Percentiles rank a stretch among this genome's conserved stretches.
These are phyloP conservation scores for Rhodotorula diobovata DNA, from an alignment of 768 basidiomycete genomes.

Conservation along the genomic window DNA sequence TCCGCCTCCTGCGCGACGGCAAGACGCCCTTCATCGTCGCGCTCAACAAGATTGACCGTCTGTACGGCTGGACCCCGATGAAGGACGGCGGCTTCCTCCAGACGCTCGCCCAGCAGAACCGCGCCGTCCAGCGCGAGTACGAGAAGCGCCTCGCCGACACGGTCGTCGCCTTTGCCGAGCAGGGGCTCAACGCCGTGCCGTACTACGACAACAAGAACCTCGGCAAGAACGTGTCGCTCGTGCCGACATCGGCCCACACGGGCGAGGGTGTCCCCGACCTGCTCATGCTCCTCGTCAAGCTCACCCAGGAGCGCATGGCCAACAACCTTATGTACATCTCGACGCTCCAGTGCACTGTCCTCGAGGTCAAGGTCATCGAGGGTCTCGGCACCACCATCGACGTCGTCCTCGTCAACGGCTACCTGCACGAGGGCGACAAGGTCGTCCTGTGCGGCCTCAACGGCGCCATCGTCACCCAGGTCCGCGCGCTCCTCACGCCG, in stretches of 20 bases:
- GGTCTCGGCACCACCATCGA: constrained; percentile 97
- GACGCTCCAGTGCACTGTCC: constrained; percentile 92
- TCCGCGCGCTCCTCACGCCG: constrained; percentile 89
- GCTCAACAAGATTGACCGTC: constrained; percentile 98
- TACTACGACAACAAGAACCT: constrained; percentile 99
- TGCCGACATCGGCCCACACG: constrained; percentile 95
- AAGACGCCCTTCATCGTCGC: constrained; percentile 99
- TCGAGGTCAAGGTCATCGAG: constrained; percentile 98
- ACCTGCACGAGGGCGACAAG: constrained; percentile 81
- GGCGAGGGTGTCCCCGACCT: constrained; percentile 98
- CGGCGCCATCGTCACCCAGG: constrained; percentile 90
- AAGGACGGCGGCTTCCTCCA: constrained; percentile 90
- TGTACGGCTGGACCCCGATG: constrained; percentile 88
- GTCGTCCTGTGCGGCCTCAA: constrained; percentile 96
- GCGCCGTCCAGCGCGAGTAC: constrained; percentile 80
- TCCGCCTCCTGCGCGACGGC: constrained; percentile 80
- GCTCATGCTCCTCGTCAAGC: constrained; percentile 96
- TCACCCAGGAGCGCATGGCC: constrained; percentile 97
- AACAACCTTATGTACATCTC: constrained; percentile 96
- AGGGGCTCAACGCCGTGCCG: constrained; percentile 86
- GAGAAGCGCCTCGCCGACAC: constrained; percentile 80
- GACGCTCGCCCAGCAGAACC: constrained; percentile 75
- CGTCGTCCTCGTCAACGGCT: constrained; percentile 90
- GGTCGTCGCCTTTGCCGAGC: constrained; percentile 91
- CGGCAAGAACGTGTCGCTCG: constrained; percentile 86